Percentiles rank a stretch among this genome's conserved stretches.
Evolutionary conservation across 768 basidiomycete species (phyloP).

Genomic region (Lyophyllum shimeji): DNA sequence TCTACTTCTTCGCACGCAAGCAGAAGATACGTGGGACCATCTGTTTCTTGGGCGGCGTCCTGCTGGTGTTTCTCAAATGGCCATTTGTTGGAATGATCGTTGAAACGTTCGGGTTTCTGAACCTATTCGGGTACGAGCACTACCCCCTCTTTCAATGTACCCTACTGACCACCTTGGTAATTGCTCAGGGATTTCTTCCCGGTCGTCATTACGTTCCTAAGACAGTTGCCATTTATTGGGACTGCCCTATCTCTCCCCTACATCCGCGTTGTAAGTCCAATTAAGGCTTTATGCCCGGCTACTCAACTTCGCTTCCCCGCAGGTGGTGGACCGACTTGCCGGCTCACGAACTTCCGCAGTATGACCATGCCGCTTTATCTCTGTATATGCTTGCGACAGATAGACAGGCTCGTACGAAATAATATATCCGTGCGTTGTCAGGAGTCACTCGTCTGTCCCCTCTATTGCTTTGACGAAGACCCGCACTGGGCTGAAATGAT

Average conservation of each 20-base stretch:
- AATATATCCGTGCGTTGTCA: not conserved
- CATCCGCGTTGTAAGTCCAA: constrained; percentile 70
- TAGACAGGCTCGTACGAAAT: constrained; percentile 8
- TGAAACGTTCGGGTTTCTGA: constrained; percentile 96
- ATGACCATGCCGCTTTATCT: constrained; percentile 29
- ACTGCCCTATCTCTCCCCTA: constrained; percentile 85
- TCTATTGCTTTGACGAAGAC: not conserved
- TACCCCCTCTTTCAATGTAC: not conserved
- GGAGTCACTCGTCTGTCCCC: not conserved
- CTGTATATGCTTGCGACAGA: constrained; percentile 9
- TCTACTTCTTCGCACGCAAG: constrained; percentile 95
- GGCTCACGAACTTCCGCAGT: constrained; percentile 78
- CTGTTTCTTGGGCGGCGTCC: constrained; percentile 87
- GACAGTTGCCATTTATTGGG: constrained; percentile 92
- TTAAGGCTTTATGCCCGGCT: not conserved
- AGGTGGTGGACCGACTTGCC: constrained; percentile 80
- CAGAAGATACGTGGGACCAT: constrained; percentile 90
- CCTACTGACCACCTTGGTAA: constrained; percentile 1
- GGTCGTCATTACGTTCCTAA: constrained; percentile 93
- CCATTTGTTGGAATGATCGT: constrained; percentile 92
- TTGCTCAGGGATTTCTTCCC: constrained; percentile 93
- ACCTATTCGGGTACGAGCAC: constrained; percentile 83
- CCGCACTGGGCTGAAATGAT: not conserved
- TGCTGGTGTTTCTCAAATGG: constrained; percentile 94
- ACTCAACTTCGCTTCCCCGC: constrained; percentile 1